A percentile compares a stretch with the other conserved stretches of the same genome.
Conservation (phyloP, 768 basidiomycete genomes). For the Cystofilobasidium capitatum region DNA sequence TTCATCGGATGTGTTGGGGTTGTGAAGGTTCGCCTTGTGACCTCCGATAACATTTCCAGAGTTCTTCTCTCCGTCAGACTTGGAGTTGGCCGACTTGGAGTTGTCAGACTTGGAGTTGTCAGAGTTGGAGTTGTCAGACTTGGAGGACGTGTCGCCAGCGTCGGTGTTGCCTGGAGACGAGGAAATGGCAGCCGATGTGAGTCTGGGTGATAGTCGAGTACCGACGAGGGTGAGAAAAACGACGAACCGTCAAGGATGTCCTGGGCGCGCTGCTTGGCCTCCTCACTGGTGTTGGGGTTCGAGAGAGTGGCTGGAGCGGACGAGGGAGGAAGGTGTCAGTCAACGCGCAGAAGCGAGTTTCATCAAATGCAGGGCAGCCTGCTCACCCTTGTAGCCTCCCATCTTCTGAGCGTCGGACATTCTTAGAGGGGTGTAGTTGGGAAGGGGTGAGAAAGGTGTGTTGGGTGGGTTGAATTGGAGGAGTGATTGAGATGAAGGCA, state of each 20-base stretch:
- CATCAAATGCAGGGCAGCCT: background rate
- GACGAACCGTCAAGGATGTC: conserved; percentile 36
- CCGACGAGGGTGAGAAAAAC: conserved; percentile 36
- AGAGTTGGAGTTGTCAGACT: background rate
- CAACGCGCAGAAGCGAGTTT: background rate
- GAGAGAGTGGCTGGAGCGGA: conserved; percentile 31
- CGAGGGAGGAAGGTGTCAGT: background rate
- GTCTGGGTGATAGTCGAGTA: background rate
- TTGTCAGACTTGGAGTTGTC: background rate
- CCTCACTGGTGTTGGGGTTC: conserved; percentile 36
- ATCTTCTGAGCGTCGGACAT: background rate
- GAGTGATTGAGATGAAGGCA: too few relatives aligned
- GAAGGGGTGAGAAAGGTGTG: too few relatives aligned
- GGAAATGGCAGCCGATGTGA: background rate
- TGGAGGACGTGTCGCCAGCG: background rate
- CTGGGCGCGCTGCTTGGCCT: conserved; percentile 36
- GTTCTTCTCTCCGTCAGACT: background rate
- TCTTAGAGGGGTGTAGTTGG: background rate
- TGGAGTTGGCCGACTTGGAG: background rate
- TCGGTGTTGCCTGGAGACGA: background rate
- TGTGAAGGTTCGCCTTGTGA: conserved; percentile 29
- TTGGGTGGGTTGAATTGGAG: conserved; percentile 1
- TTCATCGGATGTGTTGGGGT: conserved; percentile 27
- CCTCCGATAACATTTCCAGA: conserved; percentile 6
- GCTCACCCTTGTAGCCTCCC: conserved; percentile 13